These are phyloP conservation scores for Kurtzmaniella quercitrusa DNA, from an alignment of 1,139 yeast species.

Conservation along the genomic window DNA sequence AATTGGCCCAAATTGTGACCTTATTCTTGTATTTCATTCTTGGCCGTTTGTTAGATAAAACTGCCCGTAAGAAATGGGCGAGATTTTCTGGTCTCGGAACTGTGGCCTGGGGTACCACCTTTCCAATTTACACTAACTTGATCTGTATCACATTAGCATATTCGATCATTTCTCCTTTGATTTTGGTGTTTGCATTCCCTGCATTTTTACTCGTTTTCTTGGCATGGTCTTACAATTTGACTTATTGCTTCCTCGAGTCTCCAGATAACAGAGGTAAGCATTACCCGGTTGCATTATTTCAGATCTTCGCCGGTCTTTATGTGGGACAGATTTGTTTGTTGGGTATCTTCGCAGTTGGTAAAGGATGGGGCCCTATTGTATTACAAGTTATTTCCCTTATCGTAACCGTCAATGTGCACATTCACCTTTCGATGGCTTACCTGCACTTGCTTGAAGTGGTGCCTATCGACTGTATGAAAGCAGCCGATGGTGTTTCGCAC, in stretches of 20 bases:
- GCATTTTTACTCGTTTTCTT: conserved; percentile 71
- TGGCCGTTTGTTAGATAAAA: conserved; percentile 66
- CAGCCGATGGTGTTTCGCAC: conserved; percentile 63
- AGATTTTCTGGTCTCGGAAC: conserved; percentile 62
- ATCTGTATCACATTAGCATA: conserved; percentile 78
- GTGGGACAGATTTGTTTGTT: conserved; percentile 80
- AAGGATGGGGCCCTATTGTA: conserved; percentile 92
- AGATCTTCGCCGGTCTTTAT: conserved; percentile 83
- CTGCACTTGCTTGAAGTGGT: conserved; percentile 53
- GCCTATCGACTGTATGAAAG: conserved; percentile 67
- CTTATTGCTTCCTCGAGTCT: conserved; percentile 59
- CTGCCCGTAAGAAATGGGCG: conserved; percentile 84
- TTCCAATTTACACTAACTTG: conserved; percentile 80
- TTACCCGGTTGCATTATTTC: conserved; percentile 85
- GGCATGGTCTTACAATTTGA: conserved; percentile 76
- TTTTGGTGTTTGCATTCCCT: conserved; percentile 62
- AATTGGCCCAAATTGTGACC: conserved; percentile 72
- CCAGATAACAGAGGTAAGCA: conserved; percentile 79
- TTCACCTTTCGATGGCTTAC: conserved; percentile 59
- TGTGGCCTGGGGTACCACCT: conserved; percentile 83
- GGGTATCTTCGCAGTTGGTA: conserved; percentile 84
- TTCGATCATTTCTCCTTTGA: conserved; percentile 74
- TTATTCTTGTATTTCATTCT: conserved; percentile 67
- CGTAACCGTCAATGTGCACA: conserved; percentile 64
- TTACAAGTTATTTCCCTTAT: conserved; percentile 64